Base-by-base conservation (phyloP, 202 grass and related monocot species). In the Carex sylvatica region DNA sequence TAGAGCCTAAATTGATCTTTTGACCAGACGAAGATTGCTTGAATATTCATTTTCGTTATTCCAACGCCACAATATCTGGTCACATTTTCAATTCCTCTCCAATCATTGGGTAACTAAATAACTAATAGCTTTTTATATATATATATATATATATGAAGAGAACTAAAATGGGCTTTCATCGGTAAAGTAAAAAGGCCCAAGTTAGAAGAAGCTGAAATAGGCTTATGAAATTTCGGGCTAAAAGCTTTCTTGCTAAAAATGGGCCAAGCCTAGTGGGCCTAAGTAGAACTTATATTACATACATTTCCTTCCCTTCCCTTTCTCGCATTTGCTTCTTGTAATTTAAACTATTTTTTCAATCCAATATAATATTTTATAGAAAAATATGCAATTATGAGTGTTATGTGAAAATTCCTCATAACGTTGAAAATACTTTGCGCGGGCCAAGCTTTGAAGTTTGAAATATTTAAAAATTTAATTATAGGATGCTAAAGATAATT, bases 51-150 rank as follows among this genome's bases (percentile, higher is more conserved):
- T 13, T 77, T 82, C 67, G 46, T 85, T 75, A 30, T 81, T 85
- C 87, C 87, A 88, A 82, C 16, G 82, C 87, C 87, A 85, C 68
- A 85, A 81, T 88, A 62, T 44, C 87, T 85, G 87, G 82, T 84
- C 16, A 88, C 56, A 83, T 82, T 75, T 26, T 59, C 23, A 15
- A 16, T 28, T 75, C 14, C 14, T 54, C 24, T 36, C 14, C 73
- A 77, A 77, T 58, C 49, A 77, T 77, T n/a, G n/a, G n/a, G n/a
- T n/a, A n/a, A n/a, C n/a, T n/a, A n/a, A n/a, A n/a, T n/a, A n/a
- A n/a, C n/a, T n/a, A n/a, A 74, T 24, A 22, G 67, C 35, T 33
- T 49, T 13, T 53, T 54, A n/a, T n/a, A n/a, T n/a, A n/a, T n/a
- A n/a, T n/a, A n/a, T n/a, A n/a, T 9, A n/a, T 26, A 0, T 26